Percentiles rank a stretch among this genome's conserved stretches.
These are phyloP conservation scores for Lumnitzera racemosa DNA, from an alignment of 345 rosid genomes.

Conservation along the genomic window DNA sequence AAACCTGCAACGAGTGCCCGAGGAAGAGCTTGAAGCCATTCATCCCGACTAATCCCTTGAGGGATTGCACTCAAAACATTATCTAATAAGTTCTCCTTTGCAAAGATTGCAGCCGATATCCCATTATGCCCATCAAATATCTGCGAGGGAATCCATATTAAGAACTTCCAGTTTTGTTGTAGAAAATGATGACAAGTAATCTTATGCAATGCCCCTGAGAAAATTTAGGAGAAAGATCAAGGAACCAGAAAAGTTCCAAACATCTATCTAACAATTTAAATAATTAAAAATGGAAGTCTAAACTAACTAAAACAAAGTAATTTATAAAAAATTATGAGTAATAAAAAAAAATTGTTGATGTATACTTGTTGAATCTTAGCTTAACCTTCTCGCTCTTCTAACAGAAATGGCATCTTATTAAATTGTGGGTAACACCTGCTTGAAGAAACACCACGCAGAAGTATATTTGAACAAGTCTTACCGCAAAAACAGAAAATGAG, in stretches of 20 bases:
- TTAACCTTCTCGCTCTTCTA: too few species aligned
- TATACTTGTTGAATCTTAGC: too few species aligned
- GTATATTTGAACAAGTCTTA: constrained; percentile 11
- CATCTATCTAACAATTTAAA: too few species aligned
- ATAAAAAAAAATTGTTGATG: neutral
- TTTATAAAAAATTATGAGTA: neutral
- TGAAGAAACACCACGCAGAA: too few species aligned
- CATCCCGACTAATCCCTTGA: constrained; percentile 58
- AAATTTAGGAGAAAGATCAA: neutral
- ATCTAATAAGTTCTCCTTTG: constrained; percentile 69
- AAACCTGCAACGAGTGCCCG: constrained; percentile 95
- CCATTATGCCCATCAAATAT: constrained; percentile 99
- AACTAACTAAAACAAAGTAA: neutral
- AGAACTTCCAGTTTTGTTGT: constrained; percentile 6
- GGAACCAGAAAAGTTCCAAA: too few species aligned
- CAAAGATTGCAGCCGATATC: constrained; percentile 91
- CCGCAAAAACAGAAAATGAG: constrained; percentile 94
- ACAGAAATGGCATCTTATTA: too few species aligned
- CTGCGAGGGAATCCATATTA: constrained; percentile 27
- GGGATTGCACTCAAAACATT: constrained; percentile 95
- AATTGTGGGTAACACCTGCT: too few species aligned
- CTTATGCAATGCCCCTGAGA: neutral
- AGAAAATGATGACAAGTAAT: neutral
- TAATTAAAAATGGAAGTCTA: too few species aligned
- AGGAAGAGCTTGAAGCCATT: constrained; percentile 99